Evolutionary conservation across 1,284 basidiomycete species (phyloP), one percentile per base, ranked within the genome.

Genomic region (Malassezia cuniculi): DNA sequence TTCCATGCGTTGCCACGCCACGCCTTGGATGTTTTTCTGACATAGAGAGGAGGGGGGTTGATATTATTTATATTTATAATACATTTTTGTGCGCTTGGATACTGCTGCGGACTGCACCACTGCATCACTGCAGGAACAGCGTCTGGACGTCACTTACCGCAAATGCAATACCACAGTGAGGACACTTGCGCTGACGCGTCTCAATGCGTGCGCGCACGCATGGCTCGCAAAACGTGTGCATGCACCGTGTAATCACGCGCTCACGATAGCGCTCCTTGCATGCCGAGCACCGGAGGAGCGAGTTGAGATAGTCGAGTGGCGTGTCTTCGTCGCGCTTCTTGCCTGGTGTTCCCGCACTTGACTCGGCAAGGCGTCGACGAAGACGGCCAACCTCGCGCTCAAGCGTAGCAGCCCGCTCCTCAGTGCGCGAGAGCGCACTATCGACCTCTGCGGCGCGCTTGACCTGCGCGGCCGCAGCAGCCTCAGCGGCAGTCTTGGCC

Each of bases 181-280:
- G 90, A 69, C 90, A 97, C 70, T 94, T 94, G 32, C 90, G 80
- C 68, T 94, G 89, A 47, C 90, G 78, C 19, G 83, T 89, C 34
- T 81, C 73, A 55, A 97, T 77, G 25, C 93, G 79, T 18, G 79
- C 74, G 53, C 94, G 87, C 31, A 97, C 77, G 66, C 90, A 78
- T 16, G 74, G 70, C 65, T 81, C 81, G 72, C 89, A 94, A 69
- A 94, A 90, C 0, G 85, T 85, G 67, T 94, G 89, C 77, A 84
- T 79, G 72, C 90, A 99, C 67, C 89, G 89, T 18, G 79, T 82
- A 54, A 99, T 78, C 43, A 89, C 78, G 24, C 83, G 82, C 48
- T 80, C 78, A 37, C 89, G 81, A 70, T 90, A 81, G 46, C 80
- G 76, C 47, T 78, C 74, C 50, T 79, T 78, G 71, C 90, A 99